Evolutionary conservation across 2,329 filamentous ascomycete species (phyloP).

Genomic region (Ophiostoma himal-ulmi): DNA sequence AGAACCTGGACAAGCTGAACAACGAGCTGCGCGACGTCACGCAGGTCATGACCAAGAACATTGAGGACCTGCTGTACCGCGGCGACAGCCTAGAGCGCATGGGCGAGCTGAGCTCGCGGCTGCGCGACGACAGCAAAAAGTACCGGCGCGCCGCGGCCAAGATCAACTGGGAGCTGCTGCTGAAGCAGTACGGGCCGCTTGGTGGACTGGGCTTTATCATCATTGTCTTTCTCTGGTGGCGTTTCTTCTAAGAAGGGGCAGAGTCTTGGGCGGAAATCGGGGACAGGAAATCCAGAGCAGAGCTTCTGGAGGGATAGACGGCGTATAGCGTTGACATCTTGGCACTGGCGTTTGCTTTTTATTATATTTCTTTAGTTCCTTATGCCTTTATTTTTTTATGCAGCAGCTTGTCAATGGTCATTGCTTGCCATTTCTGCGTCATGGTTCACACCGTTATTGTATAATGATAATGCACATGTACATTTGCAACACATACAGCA

Average conservation of each 20-base stretch:
- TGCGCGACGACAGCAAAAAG: constrained; percentile 90
- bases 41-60: constrained; percentile 99
- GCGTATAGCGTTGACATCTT: constrained; percentile 5
- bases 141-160: constrained; percentile 86
- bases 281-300: neutral
- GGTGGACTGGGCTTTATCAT: constrained; percentile 75
- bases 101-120: constrained; percentile 83
- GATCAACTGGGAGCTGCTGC: constrained; percentile 95
- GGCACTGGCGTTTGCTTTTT: constrained; percentile 1
- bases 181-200: constrained; percentile 96
- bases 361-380: neutral
- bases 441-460: neutral
- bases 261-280: too few species aligned
- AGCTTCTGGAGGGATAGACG: neutral
- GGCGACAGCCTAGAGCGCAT: constrained; percentile 93
- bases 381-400: neutral
- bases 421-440: neutral
- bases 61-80: constrained; percentile 91
- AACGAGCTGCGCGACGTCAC: constrained; percentile 97
- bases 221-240: constrained; percentile 82
- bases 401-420: neutral
- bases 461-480: neutral
- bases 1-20: constrained; percentile 92
- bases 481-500: neutral
- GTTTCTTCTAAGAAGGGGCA: constrained; percentile 63